These are phyloP conservation scores for Noccaea bulbosa DNA, from an alignment of 345 rosid species.

Conservation along the genomic window DNA sequence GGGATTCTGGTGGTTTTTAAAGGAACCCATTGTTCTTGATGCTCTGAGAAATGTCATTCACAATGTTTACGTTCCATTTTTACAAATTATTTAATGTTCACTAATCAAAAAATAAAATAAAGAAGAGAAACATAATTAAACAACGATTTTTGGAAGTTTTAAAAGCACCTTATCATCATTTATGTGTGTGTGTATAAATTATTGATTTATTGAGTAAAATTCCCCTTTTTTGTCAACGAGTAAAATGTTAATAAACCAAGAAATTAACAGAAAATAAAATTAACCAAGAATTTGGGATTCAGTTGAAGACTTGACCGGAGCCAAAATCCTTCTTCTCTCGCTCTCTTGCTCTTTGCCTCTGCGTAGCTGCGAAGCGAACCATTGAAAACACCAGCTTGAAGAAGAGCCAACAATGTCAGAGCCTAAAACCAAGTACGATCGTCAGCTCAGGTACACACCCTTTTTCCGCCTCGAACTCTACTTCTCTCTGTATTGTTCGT, in stretches of 20 bases:
- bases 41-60: background rate
- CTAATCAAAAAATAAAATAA: too few relatives aligned
- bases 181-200: too few relatives aligned
- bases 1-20: slow-evolving; percentile 20
- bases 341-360: slow-evolving; percentile 19
- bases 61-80: background rate
- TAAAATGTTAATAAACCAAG: background rate
- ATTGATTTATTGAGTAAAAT: too few relatives aligned
- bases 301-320: slow-evolving; percentile 4
- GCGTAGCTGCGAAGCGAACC: slow-evolving; percentile 35
- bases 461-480: background rate
- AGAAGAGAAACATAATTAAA: too few relatives aligned
- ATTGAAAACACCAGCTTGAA: slow-evolving; percentile 21
- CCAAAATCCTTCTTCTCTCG: background rate
- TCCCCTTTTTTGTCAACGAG: too few relatives aligned
- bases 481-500: background rate
- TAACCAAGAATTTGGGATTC: background rate
- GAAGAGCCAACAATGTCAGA: slow-evolving; percentile 63
- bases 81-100: too few relatives aligned
- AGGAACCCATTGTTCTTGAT: slow-evolving; percentile 16
- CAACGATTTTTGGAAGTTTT: too few relatives aligned
- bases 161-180: too few relatives aligned
- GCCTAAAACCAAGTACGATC: slow-evolving; percentile 88
- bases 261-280: background rate
- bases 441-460: slow-evolving; percentile 77